phyloP scores from a whole-genome alignment of 441 rosid genomes.

The Adansonia gregorii region DNA sequence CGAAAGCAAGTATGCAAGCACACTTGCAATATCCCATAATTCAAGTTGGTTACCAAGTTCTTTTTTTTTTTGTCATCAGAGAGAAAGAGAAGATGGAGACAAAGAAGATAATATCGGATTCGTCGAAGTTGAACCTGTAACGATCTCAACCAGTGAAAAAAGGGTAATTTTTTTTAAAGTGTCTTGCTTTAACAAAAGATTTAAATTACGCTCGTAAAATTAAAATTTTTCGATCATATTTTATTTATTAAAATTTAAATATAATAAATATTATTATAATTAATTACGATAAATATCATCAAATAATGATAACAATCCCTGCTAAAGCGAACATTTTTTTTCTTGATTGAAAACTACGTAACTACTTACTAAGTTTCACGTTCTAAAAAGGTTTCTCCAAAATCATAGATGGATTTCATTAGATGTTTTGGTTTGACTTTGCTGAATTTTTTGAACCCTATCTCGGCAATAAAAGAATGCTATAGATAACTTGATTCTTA shows the following conservation, averaged over 20 bases:
- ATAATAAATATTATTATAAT: no score
- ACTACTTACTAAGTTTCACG: background rate
- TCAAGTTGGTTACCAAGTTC: background rate
- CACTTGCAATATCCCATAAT: background rate
- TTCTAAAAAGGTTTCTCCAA: background rate
- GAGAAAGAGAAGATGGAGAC: background rate
- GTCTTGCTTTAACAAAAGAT: no score
- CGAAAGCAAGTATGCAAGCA: background rate
- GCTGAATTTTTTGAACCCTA: background rate
- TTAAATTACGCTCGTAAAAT: no score
- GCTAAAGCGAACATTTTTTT: no score
- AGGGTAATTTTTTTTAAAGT: no score
- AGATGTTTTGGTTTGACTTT: background rate
- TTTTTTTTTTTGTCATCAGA: background rate
- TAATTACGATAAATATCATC: no score
- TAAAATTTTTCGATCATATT: no score
- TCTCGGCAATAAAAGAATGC: no score
- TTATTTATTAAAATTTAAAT: no score
- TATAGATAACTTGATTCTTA: no score
- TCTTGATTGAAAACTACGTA: no score
- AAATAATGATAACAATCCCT: no score
- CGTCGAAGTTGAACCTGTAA: background rate
- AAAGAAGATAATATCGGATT: background rate
- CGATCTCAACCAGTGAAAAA: background rate
- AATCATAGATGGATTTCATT: background rate